These are phyloP conservation scores for Phytophthora boehmeriae DNA, from an alignment of 352 stramenopile species.

Conservation along the genomic window DNA sequence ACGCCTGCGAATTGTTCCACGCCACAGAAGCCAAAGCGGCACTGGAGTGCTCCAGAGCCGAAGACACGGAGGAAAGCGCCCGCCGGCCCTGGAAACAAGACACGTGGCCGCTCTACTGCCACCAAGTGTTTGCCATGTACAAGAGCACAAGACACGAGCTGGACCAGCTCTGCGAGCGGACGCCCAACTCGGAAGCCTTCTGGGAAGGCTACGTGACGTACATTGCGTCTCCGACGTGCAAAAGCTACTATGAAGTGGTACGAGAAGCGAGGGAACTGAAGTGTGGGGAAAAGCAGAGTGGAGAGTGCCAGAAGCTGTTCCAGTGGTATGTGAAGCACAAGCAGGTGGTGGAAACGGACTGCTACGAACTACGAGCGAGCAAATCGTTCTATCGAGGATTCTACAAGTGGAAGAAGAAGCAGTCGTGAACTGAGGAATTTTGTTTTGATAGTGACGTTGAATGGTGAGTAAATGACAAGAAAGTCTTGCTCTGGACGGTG, in stretches of 20 bases:
- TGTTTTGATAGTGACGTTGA: neutral
- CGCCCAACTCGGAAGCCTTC: slow-evolving; percentile 52
- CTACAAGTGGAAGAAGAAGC: slow-evolving; percentile 30
- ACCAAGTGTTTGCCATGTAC: slow-evolving; percentile 65
- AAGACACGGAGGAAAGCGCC: slow-evolving; percentile 9
- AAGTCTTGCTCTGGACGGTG: neutral
- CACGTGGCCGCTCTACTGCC: slow-evolving; percentile 60
- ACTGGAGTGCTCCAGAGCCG: slow-evolving; percentile 39
- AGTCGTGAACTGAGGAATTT: slow-evolving; percentile 9
- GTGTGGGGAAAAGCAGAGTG: slow-evolving; percentile 26
- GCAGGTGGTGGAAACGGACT: slow-evolving; percentile 50
- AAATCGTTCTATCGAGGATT: slow-evolving; percentile 38
- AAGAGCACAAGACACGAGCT: slow-evolving; percentile 44
- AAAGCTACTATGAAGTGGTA: slow-evolving; percentile 62
- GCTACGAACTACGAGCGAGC: slow-evolving; percentile 28
- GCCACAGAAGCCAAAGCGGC: slow-evolving; percentile 52
- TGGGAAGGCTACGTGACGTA: slow-evolving; percentile 69
- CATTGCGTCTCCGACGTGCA: slow-evolving; percentile 55
- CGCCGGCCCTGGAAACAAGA: slow-evolving; percentile 55
- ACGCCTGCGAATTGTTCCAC: slow-evolving; percentile 60
- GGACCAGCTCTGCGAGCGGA: slow-evolving; percentile 49
- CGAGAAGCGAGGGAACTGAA: slow-evolving; percentile 32
- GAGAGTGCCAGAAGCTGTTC: slow-evolving; percentile 47
- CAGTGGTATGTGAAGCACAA: slow-evolving; percentile 56
- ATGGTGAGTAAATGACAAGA: neutral